Base-by-base conservation (phyloP, 108 stramenopile genomes). In the Mayamaea pseudoterrestris region DNA sequence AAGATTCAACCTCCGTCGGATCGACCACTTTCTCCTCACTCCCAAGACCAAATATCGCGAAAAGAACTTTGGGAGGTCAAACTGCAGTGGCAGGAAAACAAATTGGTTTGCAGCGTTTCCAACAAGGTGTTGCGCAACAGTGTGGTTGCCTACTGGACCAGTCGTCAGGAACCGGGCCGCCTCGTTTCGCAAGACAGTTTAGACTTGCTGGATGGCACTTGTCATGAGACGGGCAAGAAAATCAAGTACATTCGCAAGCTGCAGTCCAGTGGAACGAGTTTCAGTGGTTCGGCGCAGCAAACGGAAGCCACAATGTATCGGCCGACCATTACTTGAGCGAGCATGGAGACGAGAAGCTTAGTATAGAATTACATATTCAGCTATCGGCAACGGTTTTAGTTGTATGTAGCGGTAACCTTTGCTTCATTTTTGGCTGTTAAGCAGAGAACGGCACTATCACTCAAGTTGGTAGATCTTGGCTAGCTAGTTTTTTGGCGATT, bases 11-110 rank as follows among this genome's bases (percentile, higher is more conserved):
- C 54, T 4, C 79, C 80, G 22, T 83, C 87, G 9, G 72, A 79
- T 31, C 77, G 93, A 25, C 87, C 93, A 14, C 47, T 73, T 8
- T 84, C 82, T 35, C 93, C 93, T n/a, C 57, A 71, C 58, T 78
- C 81, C 22, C 80, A 82, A 30, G 45, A 70, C 22, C 85, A 84
- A 3, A 45, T 94, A 56, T 61, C 79, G 21, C 44, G 79, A 13
- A 92, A 92, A 56, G 85, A 94, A 40, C 65, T 94, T 34, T 58
- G 55, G 27, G 44, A 46, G 25, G 66, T 88, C 8, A 55, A 47
- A 6, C 45, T 88, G 59, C 61, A 73, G n/a, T 63, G 73, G 14
- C 34, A 60, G 14, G 22, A 55, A 1, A 41, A 60, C 27, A 63
- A 40, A 3, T 59, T 72, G 30, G 18, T 89, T 1, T 92, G 93